phyloP scores from a whole-genome alignment of 306 rosid species.

The Glycyrrhiza uralensis region DNA sequence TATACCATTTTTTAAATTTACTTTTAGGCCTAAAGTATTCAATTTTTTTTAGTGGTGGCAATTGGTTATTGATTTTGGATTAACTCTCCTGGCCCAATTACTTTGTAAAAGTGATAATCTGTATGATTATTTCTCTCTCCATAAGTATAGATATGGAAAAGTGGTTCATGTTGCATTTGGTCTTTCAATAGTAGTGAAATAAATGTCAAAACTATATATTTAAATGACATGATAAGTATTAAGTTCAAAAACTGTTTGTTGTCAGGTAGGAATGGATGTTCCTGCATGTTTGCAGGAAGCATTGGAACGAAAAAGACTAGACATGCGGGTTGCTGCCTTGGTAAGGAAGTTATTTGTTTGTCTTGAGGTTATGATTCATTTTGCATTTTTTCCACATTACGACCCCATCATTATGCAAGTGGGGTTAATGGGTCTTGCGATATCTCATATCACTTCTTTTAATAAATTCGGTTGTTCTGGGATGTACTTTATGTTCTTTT shows the following conservation, averaged over 20 bases:
- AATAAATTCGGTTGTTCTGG: not conserved
- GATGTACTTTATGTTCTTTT: not conserved
- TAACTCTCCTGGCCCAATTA: not conserved
- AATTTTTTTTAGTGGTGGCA: not conserved
- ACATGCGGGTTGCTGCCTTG: slow-evolving; percentile 65
- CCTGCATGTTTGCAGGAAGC: slow-evolving; percentile 66
- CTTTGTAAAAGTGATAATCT: not conserved
- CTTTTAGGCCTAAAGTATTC: not conserved
- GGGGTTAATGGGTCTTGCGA: not conserved
- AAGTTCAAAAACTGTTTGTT: slow-evolving; percentile 21
- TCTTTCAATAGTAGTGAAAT: slow-evolving; percentile 9
- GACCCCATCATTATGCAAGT: not conserved
- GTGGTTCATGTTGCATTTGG: not conserved
- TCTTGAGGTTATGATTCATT: not conserved
- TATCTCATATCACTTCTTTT: not conserved
- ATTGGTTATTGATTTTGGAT: not conserved
- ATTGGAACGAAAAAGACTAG: slow-evolving; percentile 51
- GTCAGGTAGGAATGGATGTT: slow-evolving; percentile 77
- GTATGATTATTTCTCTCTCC: not conserved
- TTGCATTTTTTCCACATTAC: not conserved
- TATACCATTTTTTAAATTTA: not conserved
- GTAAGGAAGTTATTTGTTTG: slow-evolving; percentile 40
- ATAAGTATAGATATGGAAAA: not conserved
- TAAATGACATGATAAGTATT: not conserved
- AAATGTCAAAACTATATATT: not conserved